Conservation (phyloP, 805 yeast species). For the Priceomyces medius region DNA sequence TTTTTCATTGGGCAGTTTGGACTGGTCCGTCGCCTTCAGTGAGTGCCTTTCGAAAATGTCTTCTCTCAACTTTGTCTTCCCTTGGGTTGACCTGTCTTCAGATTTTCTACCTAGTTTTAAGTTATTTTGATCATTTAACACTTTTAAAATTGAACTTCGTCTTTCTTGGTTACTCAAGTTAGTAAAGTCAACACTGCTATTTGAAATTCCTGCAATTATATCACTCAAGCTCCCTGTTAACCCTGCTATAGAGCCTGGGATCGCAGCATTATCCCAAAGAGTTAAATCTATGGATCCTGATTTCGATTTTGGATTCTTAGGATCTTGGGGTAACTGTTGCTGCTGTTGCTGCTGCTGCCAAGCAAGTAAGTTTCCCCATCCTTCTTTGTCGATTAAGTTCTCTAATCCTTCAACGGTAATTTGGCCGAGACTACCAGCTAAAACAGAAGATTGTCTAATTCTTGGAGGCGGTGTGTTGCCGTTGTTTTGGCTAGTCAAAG, state of each 20-base stretch:
- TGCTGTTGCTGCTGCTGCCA: conserved; percentile 26
- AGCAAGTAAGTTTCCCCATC: conserved; percentile 27
- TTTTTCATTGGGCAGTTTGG: conserved; percentile 8
- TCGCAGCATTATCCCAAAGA: conserved; percentile 28
- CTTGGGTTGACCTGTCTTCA: conserved; percentile 7
- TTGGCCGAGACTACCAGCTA: conserved; percentile 16
- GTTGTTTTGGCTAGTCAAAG: not conserved
- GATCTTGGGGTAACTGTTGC: conserved; percentile 12
- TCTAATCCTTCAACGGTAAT: conserved; percentile 32
- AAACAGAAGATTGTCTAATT: conserved; percentile 20
- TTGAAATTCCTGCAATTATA: conserved; percentile 33
- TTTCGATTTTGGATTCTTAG: conserved; percentile 17
- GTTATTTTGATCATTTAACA: conserved; percentile 33
- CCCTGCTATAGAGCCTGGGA: conserved; percentile 28
- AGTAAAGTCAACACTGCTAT: conserved; percentile 38
- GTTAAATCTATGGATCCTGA: conserved; percentile 27
- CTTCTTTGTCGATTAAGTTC: conserved; percentile 32
- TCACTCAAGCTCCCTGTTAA: conserved; percentile 31
- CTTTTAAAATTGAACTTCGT: conserved; percentile 38
- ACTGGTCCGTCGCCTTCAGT: conserved; percentile 1
- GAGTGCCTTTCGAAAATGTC: conserved; percentile 34
- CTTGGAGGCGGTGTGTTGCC: conserved; percentile 6
- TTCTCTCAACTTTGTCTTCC: conserved; percentile 30
- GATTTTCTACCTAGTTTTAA: conserved; percentile 9
- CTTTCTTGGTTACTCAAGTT: conserved; percentile 41